Evolutionary conservation across 2,329 filamentous ascomycete species (phyloP).

Genomic region (Mycocentrospora acerina): DNA sequence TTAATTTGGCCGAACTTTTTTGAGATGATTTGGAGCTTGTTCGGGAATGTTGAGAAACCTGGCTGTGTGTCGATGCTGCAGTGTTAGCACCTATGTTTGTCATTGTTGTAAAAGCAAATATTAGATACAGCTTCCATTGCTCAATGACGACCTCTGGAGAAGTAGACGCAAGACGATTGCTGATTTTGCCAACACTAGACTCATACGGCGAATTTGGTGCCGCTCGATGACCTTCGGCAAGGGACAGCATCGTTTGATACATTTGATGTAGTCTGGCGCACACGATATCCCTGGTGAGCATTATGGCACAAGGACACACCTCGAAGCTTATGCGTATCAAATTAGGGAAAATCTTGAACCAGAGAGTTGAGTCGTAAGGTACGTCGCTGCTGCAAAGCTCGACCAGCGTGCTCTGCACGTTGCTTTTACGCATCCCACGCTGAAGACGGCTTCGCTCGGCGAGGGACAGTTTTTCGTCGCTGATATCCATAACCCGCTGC

Average conservation of each 20-base stretch:
- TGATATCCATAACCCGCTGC: conserved; percentile 84
- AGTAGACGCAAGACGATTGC: conserved; percentile 61
- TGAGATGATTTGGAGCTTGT: conserved; percentile 75
- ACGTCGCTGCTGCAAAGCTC: conserved; percentile 95
- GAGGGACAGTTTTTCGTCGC: conserved; percentile 86
- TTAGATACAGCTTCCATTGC: conserved; percentile 96
- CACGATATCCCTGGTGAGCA: conserved; percentile 85
- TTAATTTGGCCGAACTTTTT: conserved; percentile 73
- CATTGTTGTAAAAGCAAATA: conserved; percentile 94
- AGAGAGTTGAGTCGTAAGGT: conserved; percentile 89
- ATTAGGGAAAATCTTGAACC: conserved; percentile 98
- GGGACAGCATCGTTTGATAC: conserved; percentile 77
- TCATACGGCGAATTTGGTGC: conserved; percentile 60
- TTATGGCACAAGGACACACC: conserved; percentile 87
- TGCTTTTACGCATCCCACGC: conserved; percentile 81
- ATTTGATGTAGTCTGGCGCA: conserved; percentile 92
- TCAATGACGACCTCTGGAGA: conserved; percentile 88
- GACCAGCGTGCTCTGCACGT: conserved; percentile 81
- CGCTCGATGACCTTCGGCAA: conserved; percentile 67
- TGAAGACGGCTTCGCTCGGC: conserved; percentile 91
- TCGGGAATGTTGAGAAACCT: conserved; percentile 71
- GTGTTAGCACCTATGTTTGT: conserved; percentile 69
- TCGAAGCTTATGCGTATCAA: conserved; percentile 88
- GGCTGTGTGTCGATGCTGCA: conserved; percentile 58
- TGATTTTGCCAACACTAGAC: conserved; percentile 55